Conservation (phyloP, 176 grass and related monocot genomes). For the barley (Hordeum vulgare) region MorexV3_pseudomolecules_assembly NC_058520.1:496979026-496979525, state of each 20-base stretch:
- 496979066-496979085: background rate
- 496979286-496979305: conserved; percentile 2
- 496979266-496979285: background rate
- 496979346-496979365: background rate
- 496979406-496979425: conserved; percentile 1
- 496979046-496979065: background rate
- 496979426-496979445: background rate
- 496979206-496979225: background rate
- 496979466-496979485: background rate
- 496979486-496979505: background rate
- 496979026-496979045: background rate
- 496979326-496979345: background rate
- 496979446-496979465: background rate
- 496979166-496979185: background rate
- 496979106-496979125: background rate
- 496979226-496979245: background rate
- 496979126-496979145: background rate
- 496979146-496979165: background rate
- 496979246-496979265: background rate
- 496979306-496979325: background rate
- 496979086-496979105: background rate
- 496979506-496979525: background rate
- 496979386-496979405: background rate
- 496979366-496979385: conserved; percentile 3
- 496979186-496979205: background rate